Evolutionary conservation across 805 yeast genomes (phyloP).

Genomic region (Lachancea mirantina): DNA sequence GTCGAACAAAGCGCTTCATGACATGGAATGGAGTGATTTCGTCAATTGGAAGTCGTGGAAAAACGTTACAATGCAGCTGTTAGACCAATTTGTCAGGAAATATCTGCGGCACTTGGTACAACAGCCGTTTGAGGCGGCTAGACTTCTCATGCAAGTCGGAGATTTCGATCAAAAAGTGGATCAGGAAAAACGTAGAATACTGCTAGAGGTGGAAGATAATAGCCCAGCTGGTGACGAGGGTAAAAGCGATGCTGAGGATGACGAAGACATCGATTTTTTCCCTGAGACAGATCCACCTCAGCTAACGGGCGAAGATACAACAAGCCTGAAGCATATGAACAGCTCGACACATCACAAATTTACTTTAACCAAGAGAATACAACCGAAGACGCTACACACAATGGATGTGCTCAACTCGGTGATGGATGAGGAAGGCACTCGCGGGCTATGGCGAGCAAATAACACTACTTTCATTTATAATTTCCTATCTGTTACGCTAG

Average conservation of each 20-base stretch:
- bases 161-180: slow-evolving; percentile 35
- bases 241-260: slow-evolving; percentile 21
- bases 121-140: slow-evolving; percentile 84
- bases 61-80: slow-evolving; percentile 49
- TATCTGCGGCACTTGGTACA: slow-evolving; percentile 63
- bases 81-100: slow-evolving; percentile 55
- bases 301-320: slow-evolving; percentile 33
- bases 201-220: slow-evolving; percentile 13
- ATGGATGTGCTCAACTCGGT: slow-evolving; percentile 58
- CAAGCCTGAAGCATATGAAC: slow-evolving; percentile 2
- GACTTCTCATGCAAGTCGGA: slow-evolving; percentile 76
- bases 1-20: slow-evolving; percentile 22
- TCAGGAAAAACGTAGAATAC: slow-evolving; percentile 8
- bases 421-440: slow-evolving; percentile 62
- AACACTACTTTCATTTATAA: slow-evolving; percentile 74
- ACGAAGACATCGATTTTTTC: slow-evolving; percentile 35
- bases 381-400: slow-evolving; percentile 55
- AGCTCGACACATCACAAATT: slow-evolving; percentile 10
- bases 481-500: slow-evolving; percentile 67
- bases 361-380: slow-evolving; percentile 30
- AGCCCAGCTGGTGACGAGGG: slow-evolving; percentile 17
- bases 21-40: slow-evolving; percentile 60
- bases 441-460: slow-evolving; percentile 65
- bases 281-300: slow-evolving; percentile 7
- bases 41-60: slow-evolving; percentile 52